phyloP scores from a whole-genome alignment of 345 rosid species.

The Litchi chinensis region DNA sequence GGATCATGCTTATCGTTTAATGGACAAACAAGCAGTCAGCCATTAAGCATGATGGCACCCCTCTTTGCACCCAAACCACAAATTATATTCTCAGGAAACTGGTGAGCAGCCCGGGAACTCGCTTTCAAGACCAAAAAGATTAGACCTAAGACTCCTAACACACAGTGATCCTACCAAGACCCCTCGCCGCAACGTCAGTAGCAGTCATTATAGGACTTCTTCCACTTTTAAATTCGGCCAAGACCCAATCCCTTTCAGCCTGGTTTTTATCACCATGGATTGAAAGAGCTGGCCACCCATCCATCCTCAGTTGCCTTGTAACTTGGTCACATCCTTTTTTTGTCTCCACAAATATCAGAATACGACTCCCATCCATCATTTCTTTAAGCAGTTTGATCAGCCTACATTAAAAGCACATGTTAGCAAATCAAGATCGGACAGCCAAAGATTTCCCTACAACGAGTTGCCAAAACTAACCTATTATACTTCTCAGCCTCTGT shows the following conservation, averaged over 20 bases:
- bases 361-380: constrained; percentile 82
- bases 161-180: constrained; percentile 96
- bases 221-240: constrained; percentile 93
- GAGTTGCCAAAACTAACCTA: constrained; percentile 60
- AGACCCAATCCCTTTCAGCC: constrained; percentile 94
- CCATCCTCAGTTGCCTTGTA: constrained; percentile 95
- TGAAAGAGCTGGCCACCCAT: constrained; percentile 98
- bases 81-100: constrained; percentile 59
- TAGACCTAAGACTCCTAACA: constrained; percentile 58
- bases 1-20: constrained; percentile 26
- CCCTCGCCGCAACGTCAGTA: constrained; percentile 98
- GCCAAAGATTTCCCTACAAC: background rate
- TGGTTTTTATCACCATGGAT: constrained; percentile 99
- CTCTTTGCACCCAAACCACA: constrained; percentile 60
- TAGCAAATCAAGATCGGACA: background rate
- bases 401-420: constrained; percentile 45
- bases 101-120: constrained; percentile 98
- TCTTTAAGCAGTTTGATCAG: constrained; percentile 72
- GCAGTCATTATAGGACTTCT: constrained; percentile 94
- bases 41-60: constrained; percentile 26
- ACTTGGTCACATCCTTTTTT: constrained; percentile 97
- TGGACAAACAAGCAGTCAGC: constrained; percentile 14
- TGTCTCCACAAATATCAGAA: constrained; percentile 87
- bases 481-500: constrained; percentile 76
- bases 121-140: constrained; percentile 41